phyloP scores from a whole-genome alignment of 495 filamentous ascomycete genomes.

The Melanomma pulvis-pyrius region DNA sequence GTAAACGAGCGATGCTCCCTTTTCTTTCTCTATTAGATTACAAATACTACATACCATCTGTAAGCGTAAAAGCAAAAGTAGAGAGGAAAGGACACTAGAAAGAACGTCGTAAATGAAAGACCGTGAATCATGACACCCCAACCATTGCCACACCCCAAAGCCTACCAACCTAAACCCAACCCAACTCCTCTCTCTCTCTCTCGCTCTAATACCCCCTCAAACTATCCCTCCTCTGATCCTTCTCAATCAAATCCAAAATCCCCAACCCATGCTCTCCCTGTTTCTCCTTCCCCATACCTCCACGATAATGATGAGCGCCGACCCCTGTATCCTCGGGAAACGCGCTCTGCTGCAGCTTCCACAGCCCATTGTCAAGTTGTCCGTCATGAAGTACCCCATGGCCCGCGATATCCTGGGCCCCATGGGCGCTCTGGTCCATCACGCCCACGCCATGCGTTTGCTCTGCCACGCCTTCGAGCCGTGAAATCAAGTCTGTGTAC shows the following conservation, averaged over 20 bases:
- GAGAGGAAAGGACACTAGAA: too few relatives aligned
- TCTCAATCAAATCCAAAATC: slow-evolving; percentile 1
- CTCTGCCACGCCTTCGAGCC: slow-evolving; percentile 25
- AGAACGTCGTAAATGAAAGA: too few relatives aligned
- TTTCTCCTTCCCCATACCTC: background rate
- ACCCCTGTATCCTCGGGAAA: slow-evolving; percentile 24
- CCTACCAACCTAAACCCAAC: too few relatives aligned
- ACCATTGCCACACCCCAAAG: too few relatives aligned
- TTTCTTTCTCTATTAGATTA: too few relatives aligned
- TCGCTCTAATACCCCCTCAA: background rate
- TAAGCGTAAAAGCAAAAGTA: too few relatives aligned
- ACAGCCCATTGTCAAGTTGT: slow-evolving; percentile 3
- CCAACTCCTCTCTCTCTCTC: too few relatives aligned
- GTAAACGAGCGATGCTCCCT: too few relatives aligned
- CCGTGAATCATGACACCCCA: too few relatives aligned
- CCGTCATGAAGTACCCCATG: slow-evolving; percentile 19
- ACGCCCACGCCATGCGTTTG: background rate
- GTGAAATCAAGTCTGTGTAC: slow-evolving; percentile 14
- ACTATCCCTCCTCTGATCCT: background rate
- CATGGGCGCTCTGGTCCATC: background rate
- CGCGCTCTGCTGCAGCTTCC: slow-evolving; percentile 35
- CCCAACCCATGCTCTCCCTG: background rate
- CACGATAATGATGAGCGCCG: too few relatives aligned
- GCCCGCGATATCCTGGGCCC: background rate
- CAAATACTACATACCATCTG: too few relatives aligned